Evolutionary conservation across 2,329 filamentous ascomycete genomes (phyloP), one percentile per base, ranked within the genome.

Genomic region (Arthrobotrys pseudoclavata): DNA sequence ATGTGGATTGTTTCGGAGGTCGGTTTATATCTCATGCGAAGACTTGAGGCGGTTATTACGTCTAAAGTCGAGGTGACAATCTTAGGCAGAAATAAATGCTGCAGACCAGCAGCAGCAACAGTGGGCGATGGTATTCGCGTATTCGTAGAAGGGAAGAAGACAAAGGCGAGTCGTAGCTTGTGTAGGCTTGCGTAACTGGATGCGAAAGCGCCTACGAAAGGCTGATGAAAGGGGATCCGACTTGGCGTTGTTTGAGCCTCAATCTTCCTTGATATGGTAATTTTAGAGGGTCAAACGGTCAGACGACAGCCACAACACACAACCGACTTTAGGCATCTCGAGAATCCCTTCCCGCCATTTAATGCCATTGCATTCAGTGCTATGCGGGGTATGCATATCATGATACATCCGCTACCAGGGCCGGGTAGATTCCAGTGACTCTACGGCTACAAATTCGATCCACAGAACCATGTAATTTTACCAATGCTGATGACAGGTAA

Each of bases 311-410:
- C 31, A 47, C 71, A 76, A 76, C 71, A 66, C 71, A 34, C 62
- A 37, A 47, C 47, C 62, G 47, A 64, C 37, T 76, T 76, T 77
- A 77, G 72, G 66, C 72, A 70, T 77, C 72, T 77, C 61, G 50
- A 70, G 60, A 63, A 37, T 45, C 62, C 69, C 53, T 74, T 62
- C 57, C 57, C 48, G 62, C 70, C 42, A 40, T 55, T 63, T 53
- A 68, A 50, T 64, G 64, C 42, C 61, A 68, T 52, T 61, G 37
- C 52, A 60, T 61, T 15, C 12, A 64, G 48, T 50, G 24, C 42
- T 76, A 68, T 77, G 74, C 74, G 74, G 74, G 74, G 74, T 77
- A 77, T 77, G 74, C 74, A 77, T 77, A 77, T 77, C 74, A 77
- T 77, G 74, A 77, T 77, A 77, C 74, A 66, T 71, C 74, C 74